phyloP scores from a whole-genome alignment of 805 yeast genomes.

The Candida methanosorbosa region DNA sequence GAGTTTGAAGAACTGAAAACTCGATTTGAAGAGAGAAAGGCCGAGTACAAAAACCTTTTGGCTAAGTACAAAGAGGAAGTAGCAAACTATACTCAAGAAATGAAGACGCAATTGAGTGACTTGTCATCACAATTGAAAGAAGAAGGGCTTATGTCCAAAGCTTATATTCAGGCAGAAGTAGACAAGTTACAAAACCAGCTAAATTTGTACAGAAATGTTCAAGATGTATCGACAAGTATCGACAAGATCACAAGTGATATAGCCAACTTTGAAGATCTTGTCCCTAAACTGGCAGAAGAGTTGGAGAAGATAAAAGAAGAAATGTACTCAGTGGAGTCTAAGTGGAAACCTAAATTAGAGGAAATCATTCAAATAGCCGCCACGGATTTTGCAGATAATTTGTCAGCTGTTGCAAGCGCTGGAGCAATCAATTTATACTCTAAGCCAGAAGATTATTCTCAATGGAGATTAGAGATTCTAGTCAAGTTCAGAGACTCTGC shows the following conservation, averaged over 20 bases:
- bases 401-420: conserved; percentile 71
- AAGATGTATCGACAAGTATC: conserved; percentile 18
- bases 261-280: conserved; percentile 24
- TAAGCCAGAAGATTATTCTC: conserved; percentile 42
- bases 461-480: conserved; percentile 78
- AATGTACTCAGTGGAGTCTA: conserved; percentile 19
- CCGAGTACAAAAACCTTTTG: conserved; percentile 10
- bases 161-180: conserved; percentile 28
- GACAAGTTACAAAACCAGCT: conserved; percentile 33
- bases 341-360: conserved; percentile 60
- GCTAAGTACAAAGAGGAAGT: conserved; percentile 27
- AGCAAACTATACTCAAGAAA: conserved; percentile 28
- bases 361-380: conserved; percentile 49
- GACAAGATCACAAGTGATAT: conserved; percentile 32
- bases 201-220: conserved; percentile 16
- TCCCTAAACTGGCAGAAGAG: conserved; percentile 28
- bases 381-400: conserved; percentile 52
- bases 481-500: conserved; percentile 81
- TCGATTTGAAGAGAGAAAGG: conserved; percentile 11
- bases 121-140: conserved; percentile 25
- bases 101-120: conserved; percentile 31
- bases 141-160: conserved; percentile 26
- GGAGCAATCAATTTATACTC: conserved; percentile 66
- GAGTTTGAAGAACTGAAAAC: conserved; percentile 7
- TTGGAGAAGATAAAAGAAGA: conserved; percentile 28